phyloP scores from a whole-genome alignment of 495 filamentous ascomycete genomes.

The Podospora pseudoanserina region DNA sequence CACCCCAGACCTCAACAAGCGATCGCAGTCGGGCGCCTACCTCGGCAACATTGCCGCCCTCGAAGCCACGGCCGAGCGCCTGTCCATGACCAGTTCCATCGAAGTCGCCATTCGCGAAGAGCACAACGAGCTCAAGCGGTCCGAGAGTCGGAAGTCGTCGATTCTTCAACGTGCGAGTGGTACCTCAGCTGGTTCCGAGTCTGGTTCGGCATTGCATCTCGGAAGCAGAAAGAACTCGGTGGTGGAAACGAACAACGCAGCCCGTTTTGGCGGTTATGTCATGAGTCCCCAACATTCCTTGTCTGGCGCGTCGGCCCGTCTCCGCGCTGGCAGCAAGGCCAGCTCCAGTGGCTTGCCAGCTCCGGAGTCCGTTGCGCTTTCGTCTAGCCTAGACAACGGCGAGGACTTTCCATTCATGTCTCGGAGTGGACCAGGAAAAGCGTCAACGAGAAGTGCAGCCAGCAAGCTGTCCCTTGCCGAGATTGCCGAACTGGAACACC shows the following conservation, averaged over 20 bases:
- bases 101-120: constrained; percentile 77
- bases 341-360: constrained; percentile 28
- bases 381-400: constrained; percentile 30
- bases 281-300: constrained; percentile 64
- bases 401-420: constrained; percentile 37
- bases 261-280: constrained; percentile 62
- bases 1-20: constrained; percentile 67
- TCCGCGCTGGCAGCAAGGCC: constrained; percentile 57
- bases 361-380: constrained; percentile 8
- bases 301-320: constrained; percentile 49
- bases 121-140: constrained; percentile 70
- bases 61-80: constrained; percentile 75
- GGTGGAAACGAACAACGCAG: constrained; percentile 60
- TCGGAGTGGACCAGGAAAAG: constrained; percentile 45
- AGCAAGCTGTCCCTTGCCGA: constrained; percentile 43
- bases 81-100: constrained; percentile 76
- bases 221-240: constrained; percentile 63
- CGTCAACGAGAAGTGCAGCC: constrained; percentile 42
- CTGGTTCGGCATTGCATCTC: constrained; percentile 41
- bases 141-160: constrained; percentile 58
- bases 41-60: constrained; percentile 75
- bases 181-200: constrained; percentile 27
- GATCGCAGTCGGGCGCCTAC: constrained; percentile 70
- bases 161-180: constrained; percentile 38
- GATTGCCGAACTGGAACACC: constrained; percentile 45